A percentile compares a stretch with the other conserved stretches of the same genome.
These are phyloP conservation scores for Boletus fagicola DNA, from an alignment of 768 basidiomycete species.

Conservation along the genomic window DNA sequence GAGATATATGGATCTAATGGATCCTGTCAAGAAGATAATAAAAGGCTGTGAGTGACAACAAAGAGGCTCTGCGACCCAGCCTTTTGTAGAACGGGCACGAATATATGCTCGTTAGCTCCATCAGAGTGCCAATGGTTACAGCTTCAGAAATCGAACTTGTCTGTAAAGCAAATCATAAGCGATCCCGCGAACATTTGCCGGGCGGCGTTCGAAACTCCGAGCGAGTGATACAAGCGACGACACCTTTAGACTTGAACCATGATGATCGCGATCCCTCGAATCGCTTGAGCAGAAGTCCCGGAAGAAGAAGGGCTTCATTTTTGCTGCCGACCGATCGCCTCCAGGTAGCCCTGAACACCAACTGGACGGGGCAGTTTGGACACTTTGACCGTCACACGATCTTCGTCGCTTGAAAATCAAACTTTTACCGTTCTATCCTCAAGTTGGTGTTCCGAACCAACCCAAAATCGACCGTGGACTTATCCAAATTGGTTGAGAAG, in stretches of 20 bases:
- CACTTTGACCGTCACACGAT: not conserved
- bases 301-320: conserved; percentile 19
- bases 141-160: not conserved
- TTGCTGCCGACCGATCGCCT: conserved; percentile 25
- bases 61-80: not conserved
- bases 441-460: conserved; percentile 1
- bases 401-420: not conserved
- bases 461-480: not conserved
- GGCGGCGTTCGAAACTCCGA: conserved; percentile 20
- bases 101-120: not conserved
- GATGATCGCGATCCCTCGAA: conserved; percentile 30
- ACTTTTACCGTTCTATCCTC: not conserved
- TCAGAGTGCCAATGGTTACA: not conserved
- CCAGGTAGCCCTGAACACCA: not conserved
- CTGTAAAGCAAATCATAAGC: conserved; percentile 17
- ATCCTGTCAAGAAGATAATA: conserved; percentile 3
- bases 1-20: not conserved
- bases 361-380: not conserved
- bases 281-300: conserved; percentile 25
- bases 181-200: conserved; percentile 35
- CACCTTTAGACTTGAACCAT: conserved; percentile 22
- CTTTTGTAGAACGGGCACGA: not conserved
- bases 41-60: not conserved
- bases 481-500: conserved; percentile 1
- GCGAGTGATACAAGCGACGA: conserved; percentile 28